Evolutionary conservation across 2,329 filamentous ascomycete genomes (phyloP).

Genomic region (Xylaria hypoxylon): DNA sequence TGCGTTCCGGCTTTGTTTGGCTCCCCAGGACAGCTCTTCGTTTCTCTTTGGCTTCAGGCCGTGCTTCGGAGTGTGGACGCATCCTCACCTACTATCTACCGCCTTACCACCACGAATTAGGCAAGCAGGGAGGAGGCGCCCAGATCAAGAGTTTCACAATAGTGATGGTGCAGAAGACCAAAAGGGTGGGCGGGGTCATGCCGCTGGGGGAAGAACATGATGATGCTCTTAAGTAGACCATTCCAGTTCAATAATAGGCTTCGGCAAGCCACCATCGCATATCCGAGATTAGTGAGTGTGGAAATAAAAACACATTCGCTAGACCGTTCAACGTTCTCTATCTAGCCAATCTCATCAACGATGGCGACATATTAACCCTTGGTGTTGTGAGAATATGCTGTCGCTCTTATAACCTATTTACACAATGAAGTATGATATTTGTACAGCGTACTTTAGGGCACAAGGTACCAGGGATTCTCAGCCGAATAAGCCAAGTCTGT

Average conservation of each 20-base stretch:
- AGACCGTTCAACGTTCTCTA: neutral
- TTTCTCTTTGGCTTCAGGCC: slow-evolving; percentile 26
- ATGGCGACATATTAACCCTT: too few species aligned
- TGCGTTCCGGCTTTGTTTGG: slow-evolving; percentile 41
- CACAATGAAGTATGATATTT: too few species aligned
- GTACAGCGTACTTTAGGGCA: too few species aligned
- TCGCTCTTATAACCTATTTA: neutral
- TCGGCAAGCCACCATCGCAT: slow-evolving; percentile 30
- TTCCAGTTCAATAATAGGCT: slow-evolving; percentile 34
- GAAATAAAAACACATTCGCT: slow-evolving; percentile 29
- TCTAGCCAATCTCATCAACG: too few species aligned
- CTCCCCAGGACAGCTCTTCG: slow-evolving; percentile 28
- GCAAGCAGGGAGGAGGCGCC: slow-evolving; percentile 3
- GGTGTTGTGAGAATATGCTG: neutral
- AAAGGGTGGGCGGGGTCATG: slow-evolving; percentile 9
- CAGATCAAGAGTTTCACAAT: slow-evolving; percentile 10
- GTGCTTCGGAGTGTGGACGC: slow-evolving; percentile 17
- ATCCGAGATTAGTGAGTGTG: slow-evolving; percentile 31
- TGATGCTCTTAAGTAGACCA: slow-evolving; percentile 24
- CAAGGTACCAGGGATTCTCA: too few species aligned
- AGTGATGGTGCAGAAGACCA: slow-evolving; percentile 20
- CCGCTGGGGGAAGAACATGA: neutral
- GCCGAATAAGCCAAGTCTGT: too few species aligned
- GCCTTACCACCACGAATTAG: slow-evolving; percentile 3
- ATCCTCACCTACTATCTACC: slow-evolving; percentile 12